A percentile compares a stretch with the other conserved stretches of the same genome.
phyloP scores from a whole-genome alignment of 176 grass and related monocot species.

The Aechmea fasciata region DNA sequence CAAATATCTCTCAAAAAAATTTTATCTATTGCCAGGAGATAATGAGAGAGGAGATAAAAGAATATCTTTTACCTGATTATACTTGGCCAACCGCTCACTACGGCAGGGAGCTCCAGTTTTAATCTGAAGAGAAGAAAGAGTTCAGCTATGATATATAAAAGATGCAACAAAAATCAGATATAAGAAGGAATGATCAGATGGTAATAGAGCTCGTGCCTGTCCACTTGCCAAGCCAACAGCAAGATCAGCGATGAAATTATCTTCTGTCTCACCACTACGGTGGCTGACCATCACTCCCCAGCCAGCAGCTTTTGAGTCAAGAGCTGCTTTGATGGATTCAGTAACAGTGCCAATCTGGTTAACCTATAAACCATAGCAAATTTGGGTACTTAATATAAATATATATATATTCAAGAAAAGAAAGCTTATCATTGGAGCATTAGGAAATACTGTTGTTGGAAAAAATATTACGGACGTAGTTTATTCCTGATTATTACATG shows the following conservation, averaged over 20 bases:
- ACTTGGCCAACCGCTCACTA: conserved; percentile 84
- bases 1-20: not conserved
- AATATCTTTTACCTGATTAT: conserved; percentile 63
- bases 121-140: conserved; percentile 44
- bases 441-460: not conserved
- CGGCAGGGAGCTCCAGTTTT: conserved; percentile 94
- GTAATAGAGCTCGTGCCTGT: conserved; percentile 41
- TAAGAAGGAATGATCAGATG: not conserved
- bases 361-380: conserved; percentile 44
- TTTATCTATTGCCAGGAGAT: not conserved
- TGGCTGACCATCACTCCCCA: conserved; percentile 99
- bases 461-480: not conserved
- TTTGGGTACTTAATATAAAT: conserved; percentile 9
- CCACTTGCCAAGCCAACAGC: conserved; percentile 89
- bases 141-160: not conserved
- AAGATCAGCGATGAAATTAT: conserved; percentile 92
- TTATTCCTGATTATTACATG: not conserved
- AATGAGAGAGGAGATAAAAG: not conserved
- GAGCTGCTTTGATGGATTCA: conserved; percentile 87
- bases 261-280: conserved; percentile 95
- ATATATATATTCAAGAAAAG: not conserved
- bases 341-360: conserved; percentile 87
- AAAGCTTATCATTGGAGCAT: not conserved
- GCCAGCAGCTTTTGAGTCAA: conserved; percentile 86
- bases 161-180: conserved; percentile 5